These are phyloP conservation scores for Triangularia setosa DNA, from an alignment of 2,329 filamentous ascomycete genomes.

Conservation along the genomic window DNA sequence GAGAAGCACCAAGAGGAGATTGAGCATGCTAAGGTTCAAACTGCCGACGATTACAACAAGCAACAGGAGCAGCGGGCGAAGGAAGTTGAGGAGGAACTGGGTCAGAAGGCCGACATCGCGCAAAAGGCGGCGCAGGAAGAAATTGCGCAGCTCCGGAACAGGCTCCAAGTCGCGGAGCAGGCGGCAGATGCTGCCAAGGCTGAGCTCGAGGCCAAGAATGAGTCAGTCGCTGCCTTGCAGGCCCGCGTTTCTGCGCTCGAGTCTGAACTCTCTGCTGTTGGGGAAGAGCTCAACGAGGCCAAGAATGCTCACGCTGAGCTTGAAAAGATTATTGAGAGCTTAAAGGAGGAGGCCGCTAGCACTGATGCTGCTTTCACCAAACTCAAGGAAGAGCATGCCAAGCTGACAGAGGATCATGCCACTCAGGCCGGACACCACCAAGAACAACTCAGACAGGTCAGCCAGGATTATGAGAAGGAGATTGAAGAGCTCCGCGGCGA, in stretches of 20 bases:
- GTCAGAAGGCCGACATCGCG: slow-evolving; percentile 47
- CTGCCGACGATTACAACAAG: slow-evolving; percentile 35
- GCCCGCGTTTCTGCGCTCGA: slow-evolving; percentile 40
- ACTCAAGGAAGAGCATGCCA: slow-evolving; percentile 45
- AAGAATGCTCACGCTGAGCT: slow-evolving; percentile 47
- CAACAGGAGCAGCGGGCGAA: slow-evolving; percentile 46
- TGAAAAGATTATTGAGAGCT: slow-evolving; percentile 45
- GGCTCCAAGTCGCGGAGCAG: slow-evolving; percentile 43
- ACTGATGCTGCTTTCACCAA: slow-evolving; percentile 49
- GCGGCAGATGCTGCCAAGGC: slow-evolving; percentile 49
- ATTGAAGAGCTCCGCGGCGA: slow-evolving; percentile 61
- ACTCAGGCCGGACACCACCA: slow-evolving; percentile 42
- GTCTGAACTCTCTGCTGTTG: slow-evolving; percentile 43
- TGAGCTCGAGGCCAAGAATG: slow-evolving; percentile 46
- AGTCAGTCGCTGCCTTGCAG: slow-evolving; percentile 41
- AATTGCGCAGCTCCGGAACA: slow-evolving; percentile 50
- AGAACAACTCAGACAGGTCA: slow-evolving; percentile 54
- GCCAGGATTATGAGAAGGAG: slow-evolving; percentile 60
- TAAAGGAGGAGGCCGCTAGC: slow-evolving; percentile 29
- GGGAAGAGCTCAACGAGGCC: slow-evolving; percentile 39
- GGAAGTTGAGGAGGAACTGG: slow-evolving; percentile 35
- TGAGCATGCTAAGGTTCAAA: slow-evolving; percentile 42
- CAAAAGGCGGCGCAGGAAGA: slow-evolving; percentile 46
- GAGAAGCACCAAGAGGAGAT: slow-evolving; percentile 51
- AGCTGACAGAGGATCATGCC: too few relatives aligned